These are phyloP conservation scores for Podochytrium sp. DNA, from an alignment of 192 early-diverging fungal genomes.

Conservation along the genomic window DNA sequence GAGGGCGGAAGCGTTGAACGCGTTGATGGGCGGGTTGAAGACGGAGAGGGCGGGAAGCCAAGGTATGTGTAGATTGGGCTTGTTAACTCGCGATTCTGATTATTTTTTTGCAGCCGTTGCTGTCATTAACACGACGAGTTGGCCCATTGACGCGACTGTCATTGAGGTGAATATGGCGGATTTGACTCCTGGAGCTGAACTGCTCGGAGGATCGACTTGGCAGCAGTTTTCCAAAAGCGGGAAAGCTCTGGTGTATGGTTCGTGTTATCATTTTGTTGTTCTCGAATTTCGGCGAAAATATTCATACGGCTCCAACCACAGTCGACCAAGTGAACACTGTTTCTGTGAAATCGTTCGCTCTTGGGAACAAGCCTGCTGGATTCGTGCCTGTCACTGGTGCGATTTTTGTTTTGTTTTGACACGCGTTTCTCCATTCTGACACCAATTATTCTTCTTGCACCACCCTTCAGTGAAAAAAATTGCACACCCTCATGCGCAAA, in stretches of 20 bases:
- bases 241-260: slow-evolving; percentile 28
- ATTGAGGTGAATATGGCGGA: slow-evolving; percentile 30
- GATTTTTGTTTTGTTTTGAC: neutral
- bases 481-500: neutral
- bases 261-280: neutral
- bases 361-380: slow-evolving; percentile 30
- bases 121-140: slow-evolving; percentile 48
- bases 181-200: neutral
- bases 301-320: too few species aligned
- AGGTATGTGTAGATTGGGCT: neutral
- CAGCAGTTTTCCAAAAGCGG: slow-evolving; percentile 26
- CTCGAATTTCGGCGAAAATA: too few species aligned
- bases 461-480: slow-evolving; percentile 12
- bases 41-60: neutral
- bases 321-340: slow-evolving; percentile 6
- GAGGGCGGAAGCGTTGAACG: slow-evolving; percentile 37
- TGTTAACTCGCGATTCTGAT: neutral
- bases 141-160: slow-evolving; percentile 28
- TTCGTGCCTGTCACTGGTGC: slow-evolving; percentile 38
- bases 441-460: neutral
- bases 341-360: slow-evolving; percentile 4
- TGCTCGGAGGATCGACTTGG: slow-evolving; percentile 17
- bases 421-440: neutral
- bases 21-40: slow-evolving; percentile 1
- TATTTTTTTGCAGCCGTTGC: slow-evolving; percentile 12